Evolutionary conservation across 2,329 filamentous ascomycete genomes (phyloP).

Genomic region (Byssochlamys sp.): DNA sequence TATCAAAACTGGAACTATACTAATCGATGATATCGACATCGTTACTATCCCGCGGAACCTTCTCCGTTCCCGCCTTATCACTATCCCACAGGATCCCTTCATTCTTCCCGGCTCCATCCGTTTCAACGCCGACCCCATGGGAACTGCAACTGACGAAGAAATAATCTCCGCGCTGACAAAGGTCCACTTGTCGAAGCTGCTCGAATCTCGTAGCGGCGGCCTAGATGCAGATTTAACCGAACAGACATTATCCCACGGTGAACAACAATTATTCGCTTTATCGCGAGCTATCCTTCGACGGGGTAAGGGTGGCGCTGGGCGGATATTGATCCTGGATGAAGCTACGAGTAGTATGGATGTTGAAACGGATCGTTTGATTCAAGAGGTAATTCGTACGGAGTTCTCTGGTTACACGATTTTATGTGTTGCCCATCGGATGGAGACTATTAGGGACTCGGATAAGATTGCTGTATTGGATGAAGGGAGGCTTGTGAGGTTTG

Average conservation of each 20-base stretch:
- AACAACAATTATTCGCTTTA: conserved; percentile 43
- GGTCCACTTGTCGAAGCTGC: conserved; percentile 36
- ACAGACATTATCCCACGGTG: conserved; percentile 36
- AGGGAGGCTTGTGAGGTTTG: conserved; percentile 56
- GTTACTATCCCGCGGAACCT: conserved; percentile 32
- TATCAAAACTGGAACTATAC: conserved; percentile 33
- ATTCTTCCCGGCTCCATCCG: conserved; percentile 41
- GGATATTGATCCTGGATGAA: conserved; percentile 90
- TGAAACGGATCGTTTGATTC: conserved; percentile 89
- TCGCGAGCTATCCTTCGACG: conserved; percentile 35
- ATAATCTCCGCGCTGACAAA: conserved; percentile 37
- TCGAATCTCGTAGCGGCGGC: conserved; percentile 28
- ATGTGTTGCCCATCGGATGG: conserved; percentile 78
- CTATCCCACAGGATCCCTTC: conserved; percentile 45
- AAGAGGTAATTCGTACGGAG: conserved; percentile 67
- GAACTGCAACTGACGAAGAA: conserved; percentile 26
- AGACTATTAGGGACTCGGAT: conserved; percentile 84
- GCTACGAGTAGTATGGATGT: conserved; percentile 83
- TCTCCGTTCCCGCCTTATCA: conserved; percentile 39
- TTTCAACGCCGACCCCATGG: conserved; percentile 40
- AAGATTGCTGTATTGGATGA: conserved; percentile 88
- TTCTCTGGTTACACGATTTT: conserved; percentile 77
- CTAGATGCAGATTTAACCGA: conserved; percentile 27
- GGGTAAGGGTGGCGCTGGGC: conserved; percentile 28
- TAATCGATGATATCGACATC: conserved; percentile 42